Base-by-base conservation (phyloP, 371 early-diverging fungal species). In the Mortierella sp. region DNA sequence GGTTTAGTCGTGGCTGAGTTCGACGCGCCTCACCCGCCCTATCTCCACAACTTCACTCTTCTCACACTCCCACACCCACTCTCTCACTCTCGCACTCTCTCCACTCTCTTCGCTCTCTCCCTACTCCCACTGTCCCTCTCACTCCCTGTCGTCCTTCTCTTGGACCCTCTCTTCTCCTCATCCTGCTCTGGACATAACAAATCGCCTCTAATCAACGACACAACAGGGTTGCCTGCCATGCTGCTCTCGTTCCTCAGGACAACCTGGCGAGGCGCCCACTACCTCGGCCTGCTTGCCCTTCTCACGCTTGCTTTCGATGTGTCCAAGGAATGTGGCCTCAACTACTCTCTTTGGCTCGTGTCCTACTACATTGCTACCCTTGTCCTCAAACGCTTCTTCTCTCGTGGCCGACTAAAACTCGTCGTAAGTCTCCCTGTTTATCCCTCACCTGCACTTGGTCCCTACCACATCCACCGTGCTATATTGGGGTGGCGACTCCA, bases 341-440 rank as follows among this genome's bases (percentile, higher is more conserved):
- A 73, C 42, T 73, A 63, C 52, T 67, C 73, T 16, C 54, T 73
- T 47, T 73, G 73, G 73, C 60, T 73, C 34, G 73, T 73, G 31
- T 67, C 73, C 5, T 73, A 64, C 64, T 73, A 73, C 34, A 28
- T 55, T 26, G 54, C 42, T 43, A 67, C 55, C n/a, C 49, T 67
- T 21, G 14, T 55, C 52, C 59, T 73, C 45, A 47, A 53, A 43
- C 67, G 73, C 31, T 23, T 67, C 57, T 57, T 72, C 41, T 46
- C 55, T 6, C 50, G 45, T 6, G 48, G 67, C 1, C 51, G 57
- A n/a, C 30, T 63, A 43, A 67, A 53, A 55, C 49, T 58, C 48
- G 30, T 62, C 50, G 73, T 67, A 73, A 50, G 3, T 23, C 19
- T 0, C 23, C 41, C 19, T n/a, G 14, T 27, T 23, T 28, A 2